A percentile compares a stretch with the other conserved stretches of the same genome.
phyloP scores from a whole-genome alignment of 2,329 filamentous ascomycete species.

The Pezicula neosporulosa region DNA sequence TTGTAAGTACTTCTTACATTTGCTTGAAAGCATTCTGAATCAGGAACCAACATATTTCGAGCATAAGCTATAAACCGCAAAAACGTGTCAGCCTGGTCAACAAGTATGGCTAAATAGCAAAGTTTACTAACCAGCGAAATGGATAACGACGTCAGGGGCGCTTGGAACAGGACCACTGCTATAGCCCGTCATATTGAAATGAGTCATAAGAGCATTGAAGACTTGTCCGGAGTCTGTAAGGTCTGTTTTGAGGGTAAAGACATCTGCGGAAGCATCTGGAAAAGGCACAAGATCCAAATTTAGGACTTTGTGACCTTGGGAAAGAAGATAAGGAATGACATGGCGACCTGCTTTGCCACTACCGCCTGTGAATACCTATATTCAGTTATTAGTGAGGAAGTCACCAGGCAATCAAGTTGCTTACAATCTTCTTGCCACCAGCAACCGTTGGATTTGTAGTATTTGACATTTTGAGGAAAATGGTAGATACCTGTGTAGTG shows the following conservation, averaged over 20 bases:
- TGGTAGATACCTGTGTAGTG: neutral
- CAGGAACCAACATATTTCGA: slow-evolving; percentile 57
- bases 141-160: slow-evolving; percentile 57
- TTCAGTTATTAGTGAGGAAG: neutral
- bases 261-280: slow-evolving; percentile 19
- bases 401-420: neutral
- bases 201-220: slow-evolving; percentile 36
- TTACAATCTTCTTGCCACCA: slow-evolving; percentile 14
- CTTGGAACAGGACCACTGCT: slow-evolving; percentile 31
- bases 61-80: slow-evolving; percentile 44
- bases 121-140: slow-evolving; percentile 29
- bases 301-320: slow-evolving; percentile 30
- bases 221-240: slow-evolving; percentile 34
- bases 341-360: slow-evolving; percentile 33
- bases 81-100: slow-evolving; percentile 40
- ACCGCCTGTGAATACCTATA: slow-evolving; percentile 31
- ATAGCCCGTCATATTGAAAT: slow-evolving; percentile 50
- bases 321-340: slow-evolving; percentile 30
- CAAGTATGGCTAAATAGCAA: slow-evolving; percentile 39
- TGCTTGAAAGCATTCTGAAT: slow-evolving; percentile 53
- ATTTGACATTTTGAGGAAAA: slow-evolving; percentile 9
- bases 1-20: slow-evolving; percentile 58
- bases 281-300: slow-evolving; percentile 33
- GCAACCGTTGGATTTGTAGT: slow-evolving; percentile 9
- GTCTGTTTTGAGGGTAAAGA: slow-evolving; percentile 32